Evolutionary conservation across 1,284 basidiomycete genomes (phyloP).

Genomic region (Trichosporon sp.): DNA sequence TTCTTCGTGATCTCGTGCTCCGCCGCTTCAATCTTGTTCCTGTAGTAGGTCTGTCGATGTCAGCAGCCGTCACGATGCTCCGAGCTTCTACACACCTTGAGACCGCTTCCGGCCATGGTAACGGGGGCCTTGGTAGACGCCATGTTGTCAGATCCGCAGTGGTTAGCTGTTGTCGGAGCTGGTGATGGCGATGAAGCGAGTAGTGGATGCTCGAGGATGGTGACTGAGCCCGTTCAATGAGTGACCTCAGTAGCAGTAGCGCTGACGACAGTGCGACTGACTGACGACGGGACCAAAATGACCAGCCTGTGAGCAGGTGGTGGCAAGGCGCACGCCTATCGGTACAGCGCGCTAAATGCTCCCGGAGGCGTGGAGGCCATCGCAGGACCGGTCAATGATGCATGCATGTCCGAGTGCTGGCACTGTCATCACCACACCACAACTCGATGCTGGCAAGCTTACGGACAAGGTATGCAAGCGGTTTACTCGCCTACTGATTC

Average conservation of each 20-base stretch:
- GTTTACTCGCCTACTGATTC: background rate
- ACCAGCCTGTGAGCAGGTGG: background rate
- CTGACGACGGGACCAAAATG: background rate
- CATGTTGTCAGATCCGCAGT: slow-evolving; percentile 2
- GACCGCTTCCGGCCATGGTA: slow-evolving; percentile 18
- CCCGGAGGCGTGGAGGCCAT: background rate
- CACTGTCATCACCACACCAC: background rate
- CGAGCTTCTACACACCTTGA: slow-evolving; percentile 12
- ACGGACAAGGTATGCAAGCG: slow-evolving; percentile 9
- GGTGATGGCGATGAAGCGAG: background rate
- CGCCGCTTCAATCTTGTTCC: slow-evolving; percentile 89
- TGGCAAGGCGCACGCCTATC: background rate
- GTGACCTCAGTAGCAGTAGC: background rate
- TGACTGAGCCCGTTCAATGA: background rate
- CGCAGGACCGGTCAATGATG: background rate
- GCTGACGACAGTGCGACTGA: background rate
- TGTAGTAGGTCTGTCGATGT: slow-evolving; percentile 72
- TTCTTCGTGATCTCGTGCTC: slow-evolving; percentile 92
- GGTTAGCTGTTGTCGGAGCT: background rate
- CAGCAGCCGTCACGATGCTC: background rate
- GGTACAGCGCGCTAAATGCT: background rate
- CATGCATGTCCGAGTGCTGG: background rate
- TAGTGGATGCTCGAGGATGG: background rate
- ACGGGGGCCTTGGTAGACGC: slow-evolving; percentile 19
- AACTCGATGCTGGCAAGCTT: slow-evolving; percentile 8